Conservation (phyloP, 257 asterid genomes). For the Nicotiana undulata region DNA sequence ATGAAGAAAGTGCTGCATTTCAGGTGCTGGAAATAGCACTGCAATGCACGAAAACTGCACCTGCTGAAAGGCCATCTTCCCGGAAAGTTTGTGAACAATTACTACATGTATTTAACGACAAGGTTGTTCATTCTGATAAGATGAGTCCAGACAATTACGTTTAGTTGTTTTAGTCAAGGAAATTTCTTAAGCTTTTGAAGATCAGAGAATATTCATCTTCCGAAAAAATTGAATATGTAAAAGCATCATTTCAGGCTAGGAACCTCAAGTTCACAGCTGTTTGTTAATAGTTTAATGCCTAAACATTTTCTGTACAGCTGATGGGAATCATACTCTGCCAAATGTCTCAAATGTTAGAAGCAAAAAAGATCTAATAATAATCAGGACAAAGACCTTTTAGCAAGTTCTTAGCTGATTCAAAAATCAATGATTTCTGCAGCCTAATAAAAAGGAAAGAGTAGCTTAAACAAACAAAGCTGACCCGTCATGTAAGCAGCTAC, state of each 20-base stretch:
- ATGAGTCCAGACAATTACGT: constrained; percentile 33
- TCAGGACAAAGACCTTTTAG: too few species aligned
- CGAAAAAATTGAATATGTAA: background rate
- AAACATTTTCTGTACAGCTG: too few species aligned
- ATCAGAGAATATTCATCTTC: background rate
- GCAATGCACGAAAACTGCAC: constrained; percentile 81
- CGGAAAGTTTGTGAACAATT: constrained; percentile 56
- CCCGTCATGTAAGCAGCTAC: background rate
- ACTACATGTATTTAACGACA: constrained; percentile 45
- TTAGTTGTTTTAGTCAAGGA: background rate
- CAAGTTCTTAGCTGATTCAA: background rate
- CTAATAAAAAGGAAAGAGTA: background rate
- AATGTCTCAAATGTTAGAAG: too few species aligned
- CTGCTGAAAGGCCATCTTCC: constrained; percentile 79
- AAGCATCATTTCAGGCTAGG: background rate
- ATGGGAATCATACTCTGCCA: too few species aligned
- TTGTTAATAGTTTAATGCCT: too few species aligned
- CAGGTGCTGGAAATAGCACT: constrained; percentile 75
- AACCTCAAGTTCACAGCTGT: too few species aligned
- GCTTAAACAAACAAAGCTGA: background rate
- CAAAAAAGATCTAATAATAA: too few species aligned
- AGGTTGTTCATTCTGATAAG: constrained; percentile 39
- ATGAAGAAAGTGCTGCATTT: constrained; percentile 44
- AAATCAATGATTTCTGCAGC: background rate
- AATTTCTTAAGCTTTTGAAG: background rate